Conservation (phyloP, 805 yeast genomes). For the Yamadazyma sp. region DNA sequence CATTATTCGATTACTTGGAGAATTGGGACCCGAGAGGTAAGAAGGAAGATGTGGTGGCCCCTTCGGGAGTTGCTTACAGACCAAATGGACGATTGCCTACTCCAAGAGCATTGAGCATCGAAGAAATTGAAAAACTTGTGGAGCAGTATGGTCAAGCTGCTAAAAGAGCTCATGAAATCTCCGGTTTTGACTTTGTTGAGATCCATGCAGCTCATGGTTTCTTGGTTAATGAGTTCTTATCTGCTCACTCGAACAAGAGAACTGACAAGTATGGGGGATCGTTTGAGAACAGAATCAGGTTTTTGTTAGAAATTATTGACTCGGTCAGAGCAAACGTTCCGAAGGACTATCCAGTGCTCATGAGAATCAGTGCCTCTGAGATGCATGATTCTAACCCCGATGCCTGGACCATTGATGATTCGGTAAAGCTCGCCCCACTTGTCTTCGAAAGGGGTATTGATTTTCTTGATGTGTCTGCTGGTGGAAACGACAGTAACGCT, state of each 20-base stretch:
- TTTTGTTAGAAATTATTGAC: constrained; percentile 48
- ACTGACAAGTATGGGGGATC: constrained; percentile 66
- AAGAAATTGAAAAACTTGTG: constrained; percentile 43
- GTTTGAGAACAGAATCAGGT: constrained; percentile 55
- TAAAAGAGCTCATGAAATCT: constrained; percentile 43
- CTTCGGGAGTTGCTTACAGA: constrained; percentile 41
- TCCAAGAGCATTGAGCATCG: constrained; percentile 45
- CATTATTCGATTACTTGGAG: constrained; percentile 28
- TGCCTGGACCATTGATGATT: constrained; percentile 47
- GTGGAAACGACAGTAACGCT: constrained; percentile 43
- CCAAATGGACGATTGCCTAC: constrained; percentile 23
- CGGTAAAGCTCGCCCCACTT: constrained; percentile 39
- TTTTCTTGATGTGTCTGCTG: constrained; percentile 55
- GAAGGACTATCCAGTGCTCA: constrained; percentile 45
- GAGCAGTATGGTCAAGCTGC: constrained; percentile 47
- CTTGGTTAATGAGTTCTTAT: constrained; percentile 49
- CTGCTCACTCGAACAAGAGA: constrained; percentile 48
- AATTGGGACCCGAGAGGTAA: constrained; percentile 41
- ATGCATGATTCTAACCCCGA: constrained; percentile 32
- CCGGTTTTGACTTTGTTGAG: constrained; percentile 63
- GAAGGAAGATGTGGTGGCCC: constrained; percentile 45
- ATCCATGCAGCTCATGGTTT: constrained; percentile 68
- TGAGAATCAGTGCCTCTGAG: constrained; percentile 50
- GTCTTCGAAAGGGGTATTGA: constrained; percentile 47
- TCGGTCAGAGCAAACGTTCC: constrained; percentile 42